Conservation (phyloP, 176 grass and related monocot genomes). For the Musa acuminata region DNA sequence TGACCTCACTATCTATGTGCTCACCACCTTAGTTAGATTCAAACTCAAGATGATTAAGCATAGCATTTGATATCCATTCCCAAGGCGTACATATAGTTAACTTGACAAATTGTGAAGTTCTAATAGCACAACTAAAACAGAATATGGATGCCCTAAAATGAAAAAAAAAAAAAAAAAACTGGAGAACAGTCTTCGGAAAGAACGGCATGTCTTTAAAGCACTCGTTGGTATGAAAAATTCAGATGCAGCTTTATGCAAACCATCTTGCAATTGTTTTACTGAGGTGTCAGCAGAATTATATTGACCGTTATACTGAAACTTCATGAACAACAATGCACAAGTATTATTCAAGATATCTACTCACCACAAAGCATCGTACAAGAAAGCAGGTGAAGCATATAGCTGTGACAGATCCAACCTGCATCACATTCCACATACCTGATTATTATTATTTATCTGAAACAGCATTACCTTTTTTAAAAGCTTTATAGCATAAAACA, state of each 20-base stretch:
- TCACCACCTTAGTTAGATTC: too few species aligned
- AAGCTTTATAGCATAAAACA: neutral
- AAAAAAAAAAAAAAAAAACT: neutral
- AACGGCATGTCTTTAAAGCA: neutral
- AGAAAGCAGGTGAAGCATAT: slow-evolving; percentile 7
- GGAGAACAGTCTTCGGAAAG: neutral
- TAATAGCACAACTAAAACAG: too few species aligned
- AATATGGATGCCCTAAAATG: too few species aligned
- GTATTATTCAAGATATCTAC: slow-evolving; percentile 24
- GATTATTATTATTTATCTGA: neutral
- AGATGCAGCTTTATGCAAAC: slow-evolving; percentile 1
- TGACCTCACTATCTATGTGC: too few species aligned
- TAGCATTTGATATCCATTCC: too few species aligned
- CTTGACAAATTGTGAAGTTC: neutral
- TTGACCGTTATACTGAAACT: neutral
- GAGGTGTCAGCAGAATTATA: neutral
- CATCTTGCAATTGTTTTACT: neutral
- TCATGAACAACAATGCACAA: neutral
- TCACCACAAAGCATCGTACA: slow-evolving; percentile 43
- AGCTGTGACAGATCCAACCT: slow-evolving; percentile 75
- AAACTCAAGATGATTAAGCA: too few species aligned
- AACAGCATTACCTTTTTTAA: neutral
- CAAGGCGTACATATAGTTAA: neutral
- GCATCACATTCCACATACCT: neutral
- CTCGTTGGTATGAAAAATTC: neutral